phyloP scores from a whole-genome alignment of 2,329 filamentous ascomycete species.

The Periconia digitata region DNA sequence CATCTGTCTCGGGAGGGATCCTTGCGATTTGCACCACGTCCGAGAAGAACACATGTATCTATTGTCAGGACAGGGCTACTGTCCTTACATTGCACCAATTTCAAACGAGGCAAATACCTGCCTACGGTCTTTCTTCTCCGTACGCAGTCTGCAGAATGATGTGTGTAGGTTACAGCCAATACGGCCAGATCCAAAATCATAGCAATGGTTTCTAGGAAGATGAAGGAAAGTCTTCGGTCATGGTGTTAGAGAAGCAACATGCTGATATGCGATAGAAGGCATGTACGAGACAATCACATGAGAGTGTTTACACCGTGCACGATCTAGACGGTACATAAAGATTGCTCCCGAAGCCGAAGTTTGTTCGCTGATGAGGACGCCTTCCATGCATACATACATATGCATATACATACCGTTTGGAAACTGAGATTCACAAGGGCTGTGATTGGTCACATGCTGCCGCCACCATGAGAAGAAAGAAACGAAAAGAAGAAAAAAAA shows the following conservation, averaged over 20 bases:
- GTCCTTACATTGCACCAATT: background rate
- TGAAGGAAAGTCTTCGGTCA: slow-evolving; percentile 4
- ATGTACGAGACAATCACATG: too few species aligned
- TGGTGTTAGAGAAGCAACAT: background rate
- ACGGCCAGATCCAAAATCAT: background rate
- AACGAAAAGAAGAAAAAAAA: too few species aligned
- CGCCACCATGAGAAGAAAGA: background rate
- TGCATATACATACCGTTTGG: background rate
- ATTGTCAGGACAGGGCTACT: too few species aligned
- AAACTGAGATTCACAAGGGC: background rate
- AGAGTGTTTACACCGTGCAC: too few species aligned
- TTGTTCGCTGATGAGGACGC: too few species aligned
- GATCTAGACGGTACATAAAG: too few species aligned
- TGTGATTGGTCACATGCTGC: background rate
- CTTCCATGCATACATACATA: too few species aligned
- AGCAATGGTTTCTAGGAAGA: background rate
- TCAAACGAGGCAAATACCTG: background rate
- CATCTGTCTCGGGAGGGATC: too few species aligned
- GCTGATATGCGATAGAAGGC: slow-evolving; percentile 2
- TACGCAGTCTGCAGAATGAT: too few species aligned
- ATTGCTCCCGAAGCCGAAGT: too few species aligned
- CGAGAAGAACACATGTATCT: too few species aligned
- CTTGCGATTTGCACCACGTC: too few species aligned
- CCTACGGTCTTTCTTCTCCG: background rate
- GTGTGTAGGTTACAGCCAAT: background rate